phyloP scores from a whole-genome alignment of 352 stramenopile species.

The Globisporangium middletonii region DNA sequence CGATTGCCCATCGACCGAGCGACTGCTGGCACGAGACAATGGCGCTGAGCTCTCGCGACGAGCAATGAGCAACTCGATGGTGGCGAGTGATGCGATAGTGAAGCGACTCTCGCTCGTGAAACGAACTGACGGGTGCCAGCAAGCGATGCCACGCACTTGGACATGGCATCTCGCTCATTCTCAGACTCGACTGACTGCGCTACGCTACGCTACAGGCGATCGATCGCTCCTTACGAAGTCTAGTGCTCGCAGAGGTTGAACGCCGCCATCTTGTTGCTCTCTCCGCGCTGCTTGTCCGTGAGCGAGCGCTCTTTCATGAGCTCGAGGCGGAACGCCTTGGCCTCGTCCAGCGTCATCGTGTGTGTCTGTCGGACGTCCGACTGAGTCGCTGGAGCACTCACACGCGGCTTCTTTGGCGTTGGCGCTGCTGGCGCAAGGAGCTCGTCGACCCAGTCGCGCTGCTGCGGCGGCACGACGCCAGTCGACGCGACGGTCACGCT shows the following conservation, averaged over 20 bases:
- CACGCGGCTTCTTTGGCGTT: slow-evolving; percentile 14
- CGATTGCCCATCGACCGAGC: slow-evolving; percentile 1
- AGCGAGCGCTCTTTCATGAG: slow-evolving; percentile 24
- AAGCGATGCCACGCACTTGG: no score
- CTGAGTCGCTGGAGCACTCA: neutral
- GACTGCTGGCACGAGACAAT: no score
- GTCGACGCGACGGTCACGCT: slow-evolving; percentile 24
- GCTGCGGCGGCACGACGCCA: slow-evolving; percentile 29
- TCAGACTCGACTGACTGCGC: no score
- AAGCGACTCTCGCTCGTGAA: no score
- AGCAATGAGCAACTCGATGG: no score
- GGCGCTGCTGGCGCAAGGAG: slow-evolving; percentile 10
- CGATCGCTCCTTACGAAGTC: no score
- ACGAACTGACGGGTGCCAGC: neutral
- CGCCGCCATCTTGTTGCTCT: neutral
- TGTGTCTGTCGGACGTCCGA: neutral
- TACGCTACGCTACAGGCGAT: no score
- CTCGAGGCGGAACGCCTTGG: slow-evolving; percentile 15
- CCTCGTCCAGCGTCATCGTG: slow-evolving; percentile 18
- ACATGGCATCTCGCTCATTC: no score
- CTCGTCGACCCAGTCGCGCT: slow-evolving; percentile 24
- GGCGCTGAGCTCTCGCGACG: no score
- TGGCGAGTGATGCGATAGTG: no score
- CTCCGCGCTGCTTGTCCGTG: neutral
- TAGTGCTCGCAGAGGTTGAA: neutral